phyloP scores from a whole-genome alignment of 495 filamentous ascomycete genomes.

The Daldinia childiae region DNA sequence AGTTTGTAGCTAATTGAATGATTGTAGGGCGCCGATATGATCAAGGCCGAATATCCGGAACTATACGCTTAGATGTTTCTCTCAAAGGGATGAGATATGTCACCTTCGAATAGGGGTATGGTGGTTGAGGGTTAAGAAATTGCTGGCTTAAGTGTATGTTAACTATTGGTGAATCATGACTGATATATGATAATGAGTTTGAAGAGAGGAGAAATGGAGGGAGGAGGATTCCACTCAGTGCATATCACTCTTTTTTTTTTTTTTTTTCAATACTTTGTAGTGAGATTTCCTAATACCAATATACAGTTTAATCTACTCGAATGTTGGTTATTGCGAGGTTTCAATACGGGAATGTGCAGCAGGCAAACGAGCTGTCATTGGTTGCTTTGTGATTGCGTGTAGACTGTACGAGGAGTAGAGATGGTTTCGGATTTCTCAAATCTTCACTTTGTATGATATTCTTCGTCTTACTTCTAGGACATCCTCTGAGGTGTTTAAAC shows the following conservation, averaged over 20 bases:
- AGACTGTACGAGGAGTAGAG: not conserved
- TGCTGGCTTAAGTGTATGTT: not conserved
- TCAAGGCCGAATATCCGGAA: conserved; percentile 54
- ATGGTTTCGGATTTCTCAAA: not conserved
- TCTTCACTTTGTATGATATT: not conserved
- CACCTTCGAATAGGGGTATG: not conserved
- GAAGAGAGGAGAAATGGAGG: not conserved
- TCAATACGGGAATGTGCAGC: not conserved
- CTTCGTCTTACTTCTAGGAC: not conserved
- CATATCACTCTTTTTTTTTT: not conserved
- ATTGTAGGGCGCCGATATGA: conserved; percentile 57
- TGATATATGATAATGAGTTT: not conserved
- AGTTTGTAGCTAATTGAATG: conserved; percentile 21
- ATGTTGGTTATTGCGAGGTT: not conserved
- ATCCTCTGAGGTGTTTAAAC: not conserved
- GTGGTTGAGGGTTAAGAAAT: not conserved
- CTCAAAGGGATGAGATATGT: not conserved
- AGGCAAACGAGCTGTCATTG: not conserved
- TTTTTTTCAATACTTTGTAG: not conserved
- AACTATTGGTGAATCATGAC: not conserved
- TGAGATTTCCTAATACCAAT: not conserved
- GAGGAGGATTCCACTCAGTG: not conserved
- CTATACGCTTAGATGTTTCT: conserved; percentile 38
- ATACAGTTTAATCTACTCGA: not conserved
- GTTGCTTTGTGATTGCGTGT: not conserved